These are phyloP conservation scores for Populus hybrid DNA, from an alignment of 441 rosid species.

Conservation along the genomic window DNA sequence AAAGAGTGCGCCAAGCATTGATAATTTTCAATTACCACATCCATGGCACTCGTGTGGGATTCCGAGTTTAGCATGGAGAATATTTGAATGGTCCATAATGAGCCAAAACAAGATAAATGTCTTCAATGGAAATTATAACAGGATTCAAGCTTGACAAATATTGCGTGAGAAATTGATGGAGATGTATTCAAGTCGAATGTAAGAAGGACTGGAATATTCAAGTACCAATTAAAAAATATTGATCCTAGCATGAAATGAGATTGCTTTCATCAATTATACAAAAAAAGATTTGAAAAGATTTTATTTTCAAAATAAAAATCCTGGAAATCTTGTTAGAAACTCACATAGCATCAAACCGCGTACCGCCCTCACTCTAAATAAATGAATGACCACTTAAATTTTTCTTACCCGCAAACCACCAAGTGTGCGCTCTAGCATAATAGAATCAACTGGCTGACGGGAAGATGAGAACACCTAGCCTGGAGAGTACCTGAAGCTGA, in stretches of 20 bases:
- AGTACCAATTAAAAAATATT: background rate
- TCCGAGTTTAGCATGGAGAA: too few relatives aligned
- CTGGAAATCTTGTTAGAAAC: background rate
- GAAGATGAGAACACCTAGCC: slow-evolving; percentile 94
- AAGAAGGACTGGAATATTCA: too few relatives aligned
- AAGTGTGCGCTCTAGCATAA: slow-evolving; percentile 82
- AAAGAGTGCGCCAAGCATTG: too few relatives aligned
- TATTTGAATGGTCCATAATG: too few relatives aligned
- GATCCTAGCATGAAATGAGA: background rate
- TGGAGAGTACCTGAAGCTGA: slow-evolving; percentile 80
- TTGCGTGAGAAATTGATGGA: too few relatives aligned
- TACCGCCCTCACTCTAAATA: background rate
- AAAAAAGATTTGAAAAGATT: background rate
- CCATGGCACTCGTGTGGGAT: too few relatives aligned
- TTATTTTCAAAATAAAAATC: background rate
- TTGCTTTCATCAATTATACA: background rate
- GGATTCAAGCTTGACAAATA: too few relatives aligned
- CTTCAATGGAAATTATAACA: too few relatives aligned
- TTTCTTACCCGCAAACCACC: slow-evolving; percentile 80
- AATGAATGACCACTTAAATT: slow-evolving; percentile 4
- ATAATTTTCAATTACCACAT: too few relatives aligned
- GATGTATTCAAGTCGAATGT: too few relatives aligned
- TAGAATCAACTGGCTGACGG: slow-evolving; percentile 76
- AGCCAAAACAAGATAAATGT: too few relatives aligned
- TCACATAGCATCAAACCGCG: background rate